Evolutionary conservation across 352 stramenopile genomes (phyloP), one percentile per base, ranked within the genome.

Genomic region (Globisporangium echinulatum): DNA sequence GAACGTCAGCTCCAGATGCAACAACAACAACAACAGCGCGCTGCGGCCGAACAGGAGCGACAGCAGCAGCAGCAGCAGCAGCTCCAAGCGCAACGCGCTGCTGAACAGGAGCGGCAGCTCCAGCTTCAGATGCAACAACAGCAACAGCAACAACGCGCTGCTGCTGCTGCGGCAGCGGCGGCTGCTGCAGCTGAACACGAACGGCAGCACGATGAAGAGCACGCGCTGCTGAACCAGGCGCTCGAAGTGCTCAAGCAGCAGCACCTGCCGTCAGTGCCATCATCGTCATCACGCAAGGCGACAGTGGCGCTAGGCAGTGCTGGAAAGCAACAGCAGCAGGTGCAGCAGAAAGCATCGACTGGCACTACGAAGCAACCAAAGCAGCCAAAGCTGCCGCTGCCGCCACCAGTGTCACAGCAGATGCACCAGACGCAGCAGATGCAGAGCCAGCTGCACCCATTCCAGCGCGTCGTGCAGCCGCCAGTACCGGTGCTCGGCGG

Each of bases 241-340:
- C 61, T 82, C 8, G 74, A 80, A 63, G 67, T 70, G 38, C 46
- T 79, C 36, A 82, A 69, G 43, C 74, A 77, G 44, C 73, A 63
- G 36, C 58, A 57, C 25, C 39, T 42, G 15, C 17, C 17, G 17
- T 19, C 17, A 19, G 17, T 19, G 17, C 17, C 17, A 19, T 19
- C 17, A 19, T 19, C 17, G 17, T 19, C 17, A 19, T 19, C 17
- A 19, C 17, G 17, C 17, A 19, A 19, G 17, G 17, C 17, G 17
- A 19, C 17, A 19, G 17, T 19, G 17, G 17, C 17, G 17, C 17
- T 19, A 19, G 0, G 17, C 17, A 19, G 37, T 40, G 11, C 58
- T 37, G 11, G 11, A 47, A 4, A 47, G 42, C 39, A 43, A 43
- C 39, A 43, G 39, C 39, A 43, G 39, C 39, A 43, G 7, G 15